phyloP scores from a whole-genome alignment of 768 basidiomycete species.

The Lepiota venenata region DNA sequence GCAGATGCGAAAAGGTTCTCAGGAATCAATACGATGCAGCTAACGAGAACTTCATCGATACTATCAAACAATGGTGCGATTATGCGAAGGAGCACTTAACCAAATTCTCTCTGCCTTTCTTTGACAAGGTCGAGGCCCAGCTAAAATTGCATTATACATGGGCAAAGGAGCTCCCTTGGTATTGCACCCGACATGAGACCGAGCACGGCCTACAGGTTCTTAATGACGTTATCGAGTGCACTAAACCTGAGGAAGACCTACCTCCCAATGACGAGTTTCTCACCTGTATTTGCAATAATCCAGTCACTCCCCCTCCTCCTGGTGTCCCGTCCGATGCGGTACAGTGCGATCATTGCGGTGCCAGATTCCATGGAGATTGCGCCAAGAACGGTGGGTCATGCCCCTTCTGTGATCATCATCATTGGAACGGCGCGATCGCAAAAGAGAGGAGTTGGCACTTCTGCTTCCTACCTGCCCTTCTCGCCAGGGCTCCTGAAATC shows the following conservation, averaged over 20 bases:
- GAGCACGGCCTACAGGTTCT: conserved; percentile 63
- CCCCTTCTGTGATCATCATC: conserved; percentile 88
- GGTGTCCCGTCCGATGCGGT: conserved; percentile 79
- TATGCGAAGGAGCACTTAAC: conserved; percentile 70
- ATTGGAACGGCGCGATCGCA: conserved; percentile 84
- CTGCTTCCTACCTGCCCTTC: conserved; percentile 70
- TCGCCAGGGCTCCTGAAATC: conserved; percentile 72
- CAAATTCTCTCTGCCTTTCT: conserved; percentile 71
- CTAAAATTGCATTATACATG: conserved; percentile 65
- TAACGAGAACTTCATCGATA: conserved; percentile 66
- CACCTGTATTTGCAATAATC: conserved; percentile 76
- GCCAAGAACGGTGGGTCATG: conserved; percentile 89
- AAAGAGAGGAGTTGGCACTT: conserved; percentile 85
- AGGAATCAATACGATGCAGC: conserved; percentile 54
- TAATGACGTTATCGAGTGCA: conserved; percentile 73
- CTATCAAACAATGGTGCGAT: conserved; percentile 68
- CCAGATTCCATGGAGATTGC: conserved; percentile 82
- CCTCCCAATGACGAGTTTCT: conserved; percentile 80
- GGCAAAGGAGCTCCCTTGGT: conserved; percentile 79
- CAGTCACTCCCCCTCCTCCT: conserved; percentile 78
- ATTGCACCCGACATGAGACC: conserved; percentile 60
- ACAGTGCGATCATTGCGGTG: conserved; percentile 87
- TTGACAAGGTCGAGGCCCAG: conserved; percentile 70
- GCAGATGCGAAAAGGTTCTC: conserved; percentile 69
- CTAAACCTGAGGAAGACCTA: conserved; percentile 73